Evolutionary conservation across 352 stramenopile species (phyloP), one percentile per base, ranked within the genome.

Genomic region (Pseudoperonospora humuli): DNA sequence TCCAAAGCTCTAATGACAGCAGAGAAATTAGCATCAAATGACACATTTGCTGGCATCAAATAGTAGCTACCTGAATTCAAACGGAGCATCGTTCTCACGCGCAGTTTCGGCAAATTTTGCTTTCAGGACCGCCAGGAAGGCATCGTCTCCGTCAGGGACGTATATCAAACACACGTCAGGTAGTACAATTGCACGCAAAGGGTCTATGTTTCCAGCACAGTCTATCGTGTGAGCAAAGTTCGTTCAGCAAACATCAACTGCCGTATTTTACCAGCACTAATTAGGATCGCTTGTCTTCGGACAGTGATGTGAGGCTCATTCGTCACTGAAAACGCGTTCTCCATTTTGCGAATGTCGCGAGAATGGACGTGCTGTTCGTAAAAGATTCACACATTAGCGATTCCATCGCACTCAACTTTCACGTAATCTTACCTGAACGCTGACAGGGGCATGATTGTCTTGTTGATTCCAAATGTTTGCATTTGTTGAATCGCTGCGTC

Each of bases 281-380:
- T 69, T n/a, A 89, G 63, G 39, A 89, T 80, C 18, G 76, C 76
- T 54, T 89, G 74, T 59, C 84, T 84, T 7, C 76, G 69, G 24
- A 89, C 64, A 19, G 78, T 70, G 36, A 89, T 82, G 1, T 70
- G 83, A 38, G 76, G 70, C 36, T 89, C 74, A 28, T 84, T 84
- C 2, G 67, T 81, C 18, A 85, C 71, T 3, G 75, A 71, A 35
- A 89, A 89, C 11, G 73, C 71, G 3, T 79, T 82, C 36, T 85
- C 76, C 47, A 89, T 65, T 34, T 80, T 67, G 34, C 76, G 74
- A 48, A 89, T 78, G 59, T 89, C 76, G 24, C 76, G 76, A 3
- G 74, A 72, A 49, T 89, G 76, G 10, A 89, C 76, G n/a, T 56
- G 56, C 70, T 89, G 46, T 10, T 33, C 7, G 5, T 13, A 7